phyloP scores from a whole-genome alignment of 1,139 yeast species.

The Meyerozyma sp. region DNA sequence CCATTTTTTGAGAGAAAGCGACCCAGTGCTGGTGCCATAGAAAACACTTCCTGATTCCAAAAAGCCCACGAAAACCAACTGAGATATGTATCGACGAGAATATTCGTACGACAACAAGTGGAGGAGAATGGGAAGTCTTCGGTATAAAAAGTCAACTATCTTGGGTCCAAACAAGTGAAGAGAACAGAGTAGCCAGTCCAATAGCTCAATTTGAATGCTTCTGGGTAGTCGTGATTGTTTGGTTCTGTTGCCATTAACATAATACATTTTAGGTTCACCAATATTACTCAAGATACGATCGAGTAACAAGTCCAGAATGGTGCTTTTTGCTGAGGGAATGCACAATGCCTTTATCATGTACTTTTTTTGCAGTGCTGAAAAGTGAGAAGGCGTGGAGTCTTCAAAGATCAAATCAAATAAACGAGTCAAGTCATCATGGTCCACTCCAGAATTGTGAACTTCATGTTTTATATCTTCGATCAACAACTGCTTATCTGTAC shows the following conservation, averaged over 20 bases:
- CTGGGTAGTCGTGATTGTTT: conserved; percentile 19
- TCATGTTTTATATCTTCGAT: not conserved
- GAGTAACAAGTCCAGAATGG: conserved; percentile 10
- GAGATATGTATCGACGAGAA: conserved; percentile 37
- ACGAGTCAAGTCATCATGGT: not conserved
- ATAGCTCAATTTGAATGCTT: conserved; percentile 18
- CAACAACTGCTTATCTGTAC: not conserved
- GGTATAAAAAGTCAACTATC: conserved; percentile 12
- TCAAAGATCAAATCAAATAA: not conserved
- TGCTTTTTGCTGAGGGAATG: conserved; percentile 8
- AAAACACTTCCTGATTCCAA: conserved; percentile 10
- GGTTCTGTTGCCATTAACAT: conserved; percentile 16
- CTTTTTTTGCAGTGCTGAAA: conserved; percentile 6
- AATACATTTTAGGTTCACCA: conserved; percentile 25
- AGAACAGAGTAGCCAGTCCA: conserved; percentile 28
- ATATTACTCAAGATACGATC: conserved; percentile 21
- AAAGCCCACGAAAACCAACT: conserved; percentile 30
- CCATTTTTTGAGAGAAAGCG: conserved; percentile 28
- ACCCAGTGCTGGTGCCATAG: conserved; percentile 7
- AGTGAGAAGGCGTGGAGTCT: not conserved
- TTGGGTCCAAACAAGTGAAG: conserved; percentile 23
- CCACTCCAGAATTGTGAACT: not conserved
- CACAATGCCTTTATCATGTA: conserved; percentile 8
- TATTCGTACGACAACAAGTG: conserved; percentile 40
- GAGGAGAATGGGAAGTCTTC: conserved; percentile 28